Evolutionary conservation across 441 rosid species (phyloP), one percentile per base, ranked within the genome.

Genomic region (Croton setiger): DNA sequence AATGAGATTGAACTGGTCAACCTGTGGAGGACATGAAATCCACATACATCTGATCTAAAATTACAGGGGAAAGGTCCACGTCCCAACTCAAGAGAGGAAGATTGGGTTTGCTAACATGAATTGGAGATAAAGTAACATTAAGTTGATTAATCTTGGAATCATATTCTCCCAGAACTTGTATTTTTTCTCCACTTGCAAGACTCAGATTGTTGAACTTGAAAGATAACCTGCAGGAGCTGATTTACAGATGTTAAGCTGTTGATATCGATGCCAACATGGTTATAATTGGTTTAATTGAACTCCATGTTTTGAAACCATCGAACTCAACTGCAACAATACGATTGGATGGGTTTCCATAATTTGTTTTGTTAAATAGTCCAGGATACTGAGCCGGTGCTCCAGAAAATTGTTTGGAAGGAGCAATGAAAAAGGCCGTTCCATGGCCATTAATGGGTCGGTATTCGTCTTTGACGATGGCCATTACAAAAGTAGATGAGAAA

Each of bases 161-260:
- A 48, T 66, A 87, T 6, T 87, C 92, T 2, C 83, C 76, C 77
- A 84, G 82, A 51, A 75, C 81, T 63, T 82, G 86, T 71, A 79
- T 77, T 49, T 73, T 67, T 31, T 65, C 47, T 12, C 82, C 79
- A 66, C 83, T 77, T n/a, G 27, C 48, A 37, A 61, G 49, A 39
- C n/a, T 61, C 1, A 61, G 12, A 61, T 61, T 61, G 49, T 61
- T 39, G 64, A 41, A 61, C 11, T 61, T 27, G 44, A 55, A 64
- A 64, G 74, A 48, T 80, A 84, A n/a, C 75, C 81, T 0, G 83
- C 86, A 2, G 86, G 31, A 8, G 75, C 76, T 18, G 83, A 76
- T 18, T 4, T 0, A 0, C 36, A 1, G 88, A 82, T 1, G 0
- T 60, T 72, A 80, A 56, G 0, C 75, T 60, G 33, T 82, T 85